Base-by-base conservation (phyloP, 2,329 filamentous ascomycete genomes). In the Trichophyton verrucosum region DNA sequence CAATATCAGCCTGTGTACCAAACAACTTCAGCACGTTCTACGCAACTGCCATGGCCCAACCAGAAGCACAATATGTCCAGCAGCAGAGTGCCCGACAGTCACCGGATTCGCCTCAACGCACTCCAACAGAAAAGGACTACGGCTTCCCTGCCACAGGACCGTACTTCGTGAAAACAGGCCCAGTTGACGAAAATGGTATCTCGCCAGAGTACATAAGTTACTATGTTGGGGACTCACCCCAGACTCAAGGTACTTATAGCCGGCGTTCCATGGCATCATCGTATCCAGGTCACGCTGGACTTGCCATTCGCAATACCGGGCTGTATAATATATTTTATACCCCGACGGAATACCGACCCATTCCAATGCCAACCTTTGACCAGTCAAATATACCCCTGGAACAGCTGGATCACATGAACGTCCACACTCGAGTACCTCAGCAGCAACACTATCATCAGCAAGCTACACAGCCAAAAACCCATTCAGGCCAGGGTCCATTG, bases 161-260 rank as follows among this genome's bases (percentile, higher is more conserved):
- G 57, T 70, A 71, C 30, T 70, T 68, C 60, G 69, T 71, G 42
- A 68, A 66, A 30, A 66, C 70, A 8, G 67, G 68, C 1, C 73
- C 69, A 38, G 64, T 69, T 59, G 75, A 76, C 61, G 75, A 76
- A 59, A 71, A 64, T 60, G 51, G 51, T 55, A 67, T 73, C 51
- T 65, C 71, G 8, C 68, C 74, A n/a, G 77, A 79, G 57, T 76
- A 76, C 64, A 67, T 76, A 63, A 72, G 75, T 22, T 79, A 79
- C 65, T 78, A 77, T 64, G 65, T 78, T 44, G 72, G 73, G 53
- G 75, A 73, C 53, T 74, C 76, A 11, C 74, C 75, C 24, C 76
- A 76, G 57, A 63, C 75, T 51, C 73, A 75, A 60, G 65, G 72
- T 13, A 75, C 74, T 64, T 72, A 75, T 60, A 3, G 20, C 33